Conservation (phyloP, 2,329 filamentous ascomycete species). For the Emmonsiellopsis sp. region DNA sequence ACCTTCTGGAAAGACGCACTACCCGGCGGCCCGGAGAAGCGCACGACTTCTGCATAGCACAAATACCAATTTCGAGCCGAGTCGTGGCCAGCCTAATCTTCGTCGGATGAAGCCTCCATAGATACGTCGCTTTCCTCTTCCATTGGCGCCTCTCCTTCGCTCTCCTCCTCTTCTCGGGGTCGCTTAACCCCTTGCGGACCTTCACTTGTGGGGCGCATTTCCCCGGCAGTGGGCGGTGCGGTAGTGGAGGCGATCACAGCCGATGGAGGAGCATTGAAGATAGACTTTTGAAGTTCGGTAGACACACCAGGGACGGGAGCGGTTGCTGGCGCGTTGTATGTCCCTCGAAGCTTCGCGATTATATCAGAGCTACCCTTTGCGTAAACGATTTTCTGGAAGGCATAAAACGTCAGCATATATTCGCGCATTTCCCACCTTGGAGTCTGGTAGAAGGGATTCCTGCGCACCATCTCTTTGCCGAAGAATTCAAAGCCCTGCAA, state of each 20-base stretch:
- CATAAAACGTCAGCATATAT: conserved; percentile 1
- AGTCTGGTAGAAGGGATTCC: neutral
- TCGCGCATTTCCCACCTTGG: neutral
- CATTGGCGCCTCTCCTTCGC: conserved; percentile 46
- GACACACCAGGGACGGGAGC: conserved; percentile 47
- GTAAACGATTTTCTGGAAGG: conserved; percentile 71
- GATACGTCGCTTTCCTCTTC: conserved; percentile 60
- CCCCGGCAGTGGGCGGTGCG: conserved; percentile 39
- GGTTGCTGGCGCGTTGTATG: conserved; percentile 59
- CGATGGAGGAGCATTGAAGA: conserved; percentile 57
- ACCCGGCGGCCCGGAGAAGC: neutral
- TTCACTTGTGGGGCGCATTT: conserved; percentile 44
- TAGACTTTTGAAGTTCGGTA: conserved; percentile 68
- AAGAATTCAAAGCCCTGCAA: conserved; percentile 80
- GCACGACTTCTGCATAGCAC: neutral
- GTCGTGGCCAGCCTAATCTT: conserved; percentile 43
- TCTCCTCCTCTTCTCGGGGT: conserved; percentile 54
- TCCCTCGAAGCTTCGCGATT: conserved; percentile 84
- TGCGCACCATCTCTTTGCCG: conserved; percentile 69
- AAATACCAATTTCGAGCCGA: neutral
- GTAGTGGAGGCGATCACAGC: conserved; percentile 29
- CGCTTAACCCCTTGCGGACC: conserved; percentile 56
- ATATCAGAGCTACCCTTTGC: conserved; percentile 82
- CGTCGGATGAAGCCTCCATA: conserved; percentile 63
- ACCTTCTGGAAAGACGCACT: neutral